A percentile compares a stretch with the other conserved stretches of the same genome.
These are phyloP conservation scores for Geotrichum reessii DNA, from an alignment of 1,139 yeast genomes.

Conservation along the genomic window DNA sequence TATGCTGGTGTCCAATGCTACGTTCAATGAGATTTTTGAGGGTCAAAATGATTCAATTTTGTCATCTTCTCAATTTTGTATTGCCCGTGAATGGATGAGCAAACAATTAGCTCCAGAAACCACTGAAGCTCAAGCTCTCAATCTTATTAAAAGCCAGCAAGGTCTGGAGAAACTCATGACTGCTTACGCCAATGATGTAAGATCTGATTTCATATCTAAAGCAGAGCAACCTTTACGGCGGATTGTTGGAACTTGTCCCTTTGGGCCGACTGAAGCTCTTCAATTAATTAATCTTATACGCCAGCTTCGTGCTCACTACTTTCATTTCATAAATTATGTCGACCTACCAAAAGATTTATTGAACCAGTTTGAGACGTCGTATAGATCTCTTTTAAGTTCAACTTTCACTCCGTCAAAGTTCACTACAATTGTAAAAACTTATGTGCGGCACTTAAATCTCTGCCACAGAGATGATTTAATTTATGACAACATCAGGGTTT, in stretches of 20 bases:
- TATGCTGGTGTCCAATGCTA: neutral
- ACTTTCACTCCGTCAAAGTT: conserved; percentile 4
- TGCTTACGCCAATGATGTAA: conserved; percentile 5
- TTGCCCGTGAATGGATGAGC: conserved; percentile 13
- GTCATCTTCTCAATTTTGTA: neutral
- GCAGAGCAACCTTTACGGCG: neutral
- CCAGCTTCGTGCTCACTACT: conserved; percentile 26
- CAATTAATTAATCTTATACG: conserved; percentile 13
- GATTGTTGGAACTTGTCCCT: neutral
- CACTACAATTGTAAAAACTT: conserved; percentile 7
- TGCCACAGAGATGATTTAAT: conserved; percentile 11
- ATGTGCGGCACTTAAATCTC: conserved; percentile 17
- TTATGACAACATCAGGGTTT: conserved; percentile 9
- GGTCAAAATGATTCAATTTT: neutral
- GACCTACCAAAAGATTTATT: conserved; percentile 22
- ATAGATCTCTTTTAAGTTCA: conserved; percentile 11
- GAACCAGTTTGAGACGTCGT: conserved; percentile 15
- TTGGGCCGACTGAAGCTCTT: conserved; percentile 1
- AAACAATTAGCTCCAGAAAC: conserved; percentile 1
- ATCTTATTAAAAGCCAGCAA: neutral
- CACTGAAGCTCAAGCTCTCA: conserved; percentile 1
- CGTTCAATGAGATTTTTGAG: neutral
- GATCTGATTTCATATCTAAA: conserved; percentile 9
- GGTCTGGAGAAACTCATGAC: neutral
- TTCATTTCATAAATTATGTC: conserved; percentile 13